Conservation (phyloP, 805 yeast genomes). For the Wickerhamomyces queroliae region DNA sequence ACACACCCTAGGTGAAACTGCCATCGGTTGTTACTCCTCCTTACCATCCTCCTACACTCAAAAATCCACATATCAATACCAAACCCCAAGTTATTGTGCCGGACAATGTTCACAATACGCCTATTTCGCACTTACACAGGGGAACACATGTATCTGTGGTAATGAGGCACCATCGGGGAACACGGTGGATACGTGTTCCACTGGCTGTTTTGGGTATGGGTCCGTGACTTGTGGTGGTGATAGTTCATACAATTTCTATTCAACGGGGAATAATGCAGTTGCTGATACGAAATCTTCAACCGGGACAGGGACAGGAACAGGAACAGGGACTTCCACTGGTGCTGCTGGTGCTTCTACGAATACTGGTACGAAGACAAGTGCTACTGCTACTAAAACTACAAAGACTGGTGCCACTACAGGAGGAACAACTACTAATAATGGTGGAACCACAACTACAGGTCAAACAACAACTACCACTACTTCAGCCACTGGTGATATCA, state of each 20-base stretch:
- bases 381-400: constrained; percentile 26
- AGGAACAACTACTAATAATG: constrained; percentile 9
- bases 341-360: constrained; percentile 3
- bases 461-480: constrained; percentile 4
- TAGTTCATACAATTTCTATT: constrained; percentile 39
- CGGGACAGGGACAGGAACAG: too few species aligned
- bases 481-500: constrained; percentile 10
- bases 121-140: constrained; percentile 41
- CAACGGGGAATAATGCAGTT: constrained; percentile 21
- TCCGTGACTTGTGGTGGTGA: constrained; percentile 60
- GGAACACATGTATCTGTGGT: constrained; percentile 58
- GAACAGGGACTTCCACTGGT: background rate
- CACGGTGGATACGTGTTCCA: constrained; percentile 28
- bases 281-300: constrained; percentile 1
- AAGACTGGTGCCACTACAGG: constrained; percentile 12
- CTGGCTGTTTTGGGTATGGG: constrained; percentile 52
- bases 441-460: constrained; percentile 1
- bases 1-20: too few species aligned
- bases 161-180: constrained; percentile 33
- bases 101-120: constrained; percentile 34
- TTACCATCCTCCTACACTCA: constrained; percentile 15
- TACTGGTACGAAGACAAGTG: constrained; percentile 24
- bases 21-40: constrained; percentile 15
- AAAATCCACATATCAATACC: constrained; percentile 38
- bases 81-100: constrained; percentile 45